Percentiles rank a stretch among this genome's conserved stretches.
Evolutionary conservation across 768 basidiomycete genomes (phyloP).

Genomic region (Calvatia gigantea): DNA sequence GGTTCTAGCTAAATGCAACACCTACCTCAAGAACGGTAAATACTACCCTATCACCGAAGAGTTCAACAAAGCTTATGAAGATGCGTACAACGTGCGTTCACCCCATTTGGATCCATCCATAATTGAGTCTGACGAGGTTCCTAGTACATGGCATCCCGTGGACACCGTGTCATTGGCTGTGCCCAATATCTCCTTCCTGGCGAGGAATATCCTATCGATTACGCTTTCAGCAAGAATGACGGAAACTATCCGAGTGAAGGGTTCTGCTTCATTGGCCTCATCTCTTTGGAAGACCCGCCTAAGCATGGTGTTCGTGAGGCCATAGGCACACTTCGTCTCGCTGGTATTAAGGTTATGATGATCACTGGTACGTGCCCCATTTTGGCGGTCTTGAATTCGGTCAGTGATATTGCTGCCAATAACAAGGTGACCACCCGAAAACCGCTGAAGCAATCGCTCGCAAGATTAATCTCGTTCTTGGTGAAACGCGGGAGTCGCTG

Average conservation of each 20-base stretch:
- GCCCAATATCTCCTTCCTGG: slow-evolving; percentile 55
- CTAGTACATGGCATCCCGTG: slow-evolving; percentile 75
- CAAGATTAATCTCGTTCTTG: slow-evolving; percentile 67
- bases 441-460: slow-evolving; percentile 72
- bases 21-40: slow-evolving; percentile 52
- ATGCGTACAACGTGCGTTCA: slow-evolving; percentile 53
- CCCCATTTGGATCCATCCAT: not conserved
- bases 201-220: slow-evolving; percentile 41
- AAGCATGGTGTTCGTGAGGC: slow-evolving; percentile 72
- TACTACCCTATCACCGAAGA: slow-evolving; percentile 47
- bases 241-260: slow-evolving; percentile 48
- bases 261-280: slow-evolving; percentile 63
- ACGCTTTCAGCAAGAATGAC: slow-evolving; percentile 53
- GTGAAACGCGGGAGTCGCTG: slow-evolving; percentile 62
- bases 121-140: slow-evolving; percentile 2
- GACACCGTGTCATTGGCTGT: slow-evolving; percentile 73
- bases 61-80: slow-evolving; percentile 52
- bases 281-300: slow-evolving; percentile 68
- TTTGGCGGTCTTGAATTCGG: not conserved
- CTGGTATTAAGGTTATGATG: slow-evolving; percentile 78
- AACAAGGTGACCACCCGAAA: slow-evolving; percentile 62
- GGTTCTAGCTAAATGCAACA: slow-evolving; percentile 59
- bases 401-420: not conserved
- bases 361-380: slow-evolving; percentile 47
- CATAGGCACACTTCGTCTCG: slow-evolving; percentile 65